Conservation (phyloP, 2,329 filamentous ascomycete genomes). For the Cordyceps tenuipes region DNA sequence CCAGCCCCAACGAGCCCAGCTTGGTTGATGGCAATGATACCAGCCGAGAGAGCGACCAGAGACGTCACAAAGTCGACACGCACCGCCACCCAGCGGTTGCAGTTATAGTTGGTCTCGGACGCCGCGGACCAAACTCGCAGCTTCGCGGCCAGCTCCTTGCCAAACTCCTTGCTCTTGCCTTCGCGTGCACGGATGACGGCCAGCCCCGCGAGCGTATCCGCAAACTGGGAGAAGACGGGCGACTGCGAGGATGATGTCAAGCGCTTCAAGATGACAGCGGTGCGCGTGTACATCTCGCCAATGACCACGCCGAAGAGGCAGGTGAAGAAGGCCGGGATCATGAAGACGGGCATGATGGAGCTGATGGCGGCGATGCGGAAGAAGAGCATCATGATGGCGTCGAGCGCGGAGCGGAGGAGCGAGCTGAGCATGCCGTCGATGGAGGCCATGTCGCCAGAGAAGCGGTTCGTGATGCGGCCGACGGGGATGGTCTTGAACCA, state of each 20-base stretch:
- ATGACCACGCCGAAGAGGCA: constrained; percentile 37
- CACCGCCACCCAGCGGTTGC: constrained; percentile 49
- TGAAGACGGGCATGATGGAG: constrained; percentile 44
- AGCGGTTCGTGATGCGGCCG: constrained; percentile 46
- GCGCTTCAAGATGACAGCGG: constrained; percentile 38
- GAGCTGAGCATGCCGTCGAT: constrained; percentile 41
- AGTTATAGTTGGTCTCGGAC: constrained; percentile 43
- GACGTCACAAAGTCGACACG: constrained; percentile 47
- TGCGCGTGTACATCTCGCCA: constrained; percentile 43
- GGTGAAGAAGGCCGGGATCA: constrained; percentile 36
- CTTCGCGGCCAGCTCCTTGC: constrained; percentile 40
- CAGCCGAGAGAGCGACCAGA: constrained; percentile 41
- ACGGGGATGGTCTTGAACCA: constrained; percentile 49
- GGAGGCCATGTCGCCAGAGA: constrained; percentile 49
- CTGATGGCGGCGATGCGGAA: constrained; percentile 40
- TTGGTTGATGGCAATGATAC: constrained; percentile 43
- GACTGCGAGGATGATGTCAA: constrained; percentile 40
- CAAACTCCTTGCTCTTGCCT: constrained; percentile 40
- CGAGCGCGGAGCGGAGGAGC: constrained; percentile 36
- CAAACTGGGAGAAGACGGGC: constrained; percentile 49
- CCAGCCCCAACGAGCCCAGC: constrained; percentile 40
- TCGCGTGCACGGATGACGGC: constrained; percentile 42
- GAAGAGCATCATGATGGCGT: constrained; percentile 33
- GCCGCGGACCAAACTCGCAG: constrained; percentile 38
- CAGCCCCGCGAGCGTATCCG: constrained; percentile 42